phyloP scores from a whole-genome alignment of 768 basidiomycete species.

The Postia placenta region DNA sequence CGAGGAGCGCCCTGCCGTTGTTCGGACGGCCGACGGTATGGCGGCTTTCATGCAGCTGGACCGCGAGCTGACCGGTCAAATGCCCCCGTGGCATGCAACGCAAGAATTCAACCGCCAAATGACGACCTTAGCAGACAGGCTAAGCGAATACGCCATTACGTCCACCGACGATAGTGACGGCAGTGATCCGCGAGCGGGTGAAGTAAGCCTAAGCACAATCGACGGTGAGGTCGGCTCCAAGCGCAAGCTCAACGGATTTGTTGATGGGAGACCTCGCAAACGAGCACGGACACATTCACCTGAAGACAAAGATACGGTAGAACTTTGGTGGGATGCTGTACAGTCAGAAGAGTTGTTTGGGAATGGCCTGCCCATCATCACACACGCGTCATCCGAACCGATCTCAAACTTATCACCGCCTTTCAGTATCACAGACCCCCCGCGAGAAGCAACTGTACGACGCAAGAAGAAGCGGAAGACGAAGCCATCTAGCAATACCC shows the following conservation, averaged over 20 bases:
- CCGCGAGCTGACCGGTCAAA: slow-evolving; percentile 32
- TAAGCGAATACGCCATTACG: slow-evolving; percentile 16
- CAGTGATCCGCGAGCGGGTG: slow-evolving; percentile 17
- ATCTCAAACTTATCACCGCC: slow-evolving; percentile 17
- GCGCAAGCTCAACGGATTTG: slow-evolving; percentile 44
- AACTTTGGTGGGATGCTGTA: slow-evolving; percentile 73
- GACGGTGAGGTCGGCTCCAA: slow-evolving; percentile 49
- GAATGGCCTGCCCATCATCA: slow-evolving; percentile 53
- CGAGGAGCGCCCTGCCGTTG: slow-evolving; percentile 59
- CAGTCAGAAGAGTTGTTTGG: slow-evolving; percentile 55
- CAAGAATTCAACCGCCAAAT: background rate
- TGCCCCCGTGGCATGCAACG: slow-evolving; percentile 1
- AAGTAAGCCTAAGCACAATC: slow-evolving; percentile 18
- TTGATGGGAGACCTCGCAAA: slow-evolving; percentile 52
- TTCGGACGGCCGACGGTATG: slow-evolving; percentile 76
- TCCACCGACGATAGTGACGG: slow-evolving; percentile 19
- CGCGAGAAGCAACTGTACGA: slow-evolving; percentile 16
- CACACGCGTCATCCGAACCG: slow-evolving; percentile 21
- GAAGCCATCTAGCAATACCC: slow-evolving; percentile 25
- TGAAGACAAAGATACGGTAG: slow-evolving; percentile 39
- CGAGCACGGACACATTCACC: slow-evolving; percentile 43
- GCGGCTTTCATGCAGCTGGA: slow-evolving; percentile 56
- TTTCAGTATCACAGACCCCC: slow-evolving; percentile 11
- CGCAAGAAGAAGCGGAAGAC: slow-evolving; percentile 31
- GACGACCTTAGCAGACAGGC: slow-evolving; percentile 14